Conservation (phyloP, 1,284 basidiomycete genomes). For the Porphyrellus sp. region DNA sequence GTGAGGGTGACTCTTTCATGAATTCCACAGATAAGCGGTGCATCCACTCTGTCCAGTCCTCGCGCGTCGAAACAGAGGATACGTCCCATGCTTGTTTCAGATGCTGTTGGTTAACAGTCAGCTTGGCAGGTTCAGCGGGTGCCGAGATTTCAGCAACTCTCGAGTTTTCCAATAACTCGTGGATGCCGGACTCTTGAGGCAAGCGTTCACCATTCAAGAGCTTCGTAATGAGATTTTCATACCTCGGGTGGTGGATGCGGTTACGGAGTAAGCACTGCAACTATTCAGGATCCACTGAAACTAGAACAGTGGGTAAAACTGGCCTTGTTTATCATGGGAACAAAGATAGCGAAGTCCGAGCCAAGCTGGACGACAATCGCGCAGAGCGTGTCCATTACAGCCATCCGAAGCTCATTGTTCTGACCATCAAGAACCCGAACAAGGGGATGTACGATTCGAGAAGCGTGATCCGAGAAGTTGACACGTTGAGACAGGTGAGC, state of each 20-base stretch:
- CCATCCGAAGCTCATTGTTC: slow-evolving; percentile 80
- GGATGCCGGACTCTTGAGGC: slow-evolving; percentile 67
- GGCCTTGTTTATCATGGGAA: slow-evolving; percentile 96
- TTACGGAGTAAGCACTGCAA: slow-evolving; percentile 72
- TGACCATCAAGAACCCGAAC: slow-evolving; percentile 82
- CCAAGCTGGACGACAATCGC: slow-evolving; percentile 92
- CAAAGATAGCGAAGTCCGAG: slow-evolving; percentile 95
- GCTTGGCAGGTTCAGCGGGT: slow-evolving; percentile 81
- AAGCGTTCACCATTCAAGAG: slow-evolving; percentile 90
- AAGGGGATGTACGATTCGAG: slow-evolving; percentile 94
- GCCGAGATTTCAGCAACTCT: slow-evolving; percentile 70
- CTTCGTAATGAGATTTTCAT: slow-evolving; percentile 87
- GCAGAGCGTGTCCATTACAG: slow-evolving; percentile 93
- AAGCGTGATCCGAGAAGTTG: slow-evolving; percentile 99
- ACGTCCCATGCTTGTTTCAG: slow-evolving; percentile 97
- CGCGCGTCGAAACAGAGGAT: slow-evolving; percentile 72
- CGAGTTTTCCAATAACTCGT: slow-evolving; percentile 62
- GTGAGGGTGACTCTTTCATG: slow-evolving; percentile 97
- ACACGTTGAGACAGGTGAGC: slow-evolving; percentile 90
- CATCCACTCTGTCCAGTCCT: slow-evolving; percentile 98
- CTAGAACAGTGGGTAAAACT: slow-evolving; percentile 3
- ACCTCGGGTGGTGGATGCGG: slow-evolving; percentile 80
- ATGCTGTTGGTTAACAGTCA: slow-evolving; percentile 96
- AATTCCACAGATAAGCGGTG: slow-evolving; percentile 92
- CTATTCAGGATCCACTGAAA: slow-evolving; percentile 5